Percentiles rank a stretch among this genome's conserved stretches.
Conservation (phyloP, 2,329 filamentous ascomycete species). For the Ascochyta clinopodiicola region DNA sequence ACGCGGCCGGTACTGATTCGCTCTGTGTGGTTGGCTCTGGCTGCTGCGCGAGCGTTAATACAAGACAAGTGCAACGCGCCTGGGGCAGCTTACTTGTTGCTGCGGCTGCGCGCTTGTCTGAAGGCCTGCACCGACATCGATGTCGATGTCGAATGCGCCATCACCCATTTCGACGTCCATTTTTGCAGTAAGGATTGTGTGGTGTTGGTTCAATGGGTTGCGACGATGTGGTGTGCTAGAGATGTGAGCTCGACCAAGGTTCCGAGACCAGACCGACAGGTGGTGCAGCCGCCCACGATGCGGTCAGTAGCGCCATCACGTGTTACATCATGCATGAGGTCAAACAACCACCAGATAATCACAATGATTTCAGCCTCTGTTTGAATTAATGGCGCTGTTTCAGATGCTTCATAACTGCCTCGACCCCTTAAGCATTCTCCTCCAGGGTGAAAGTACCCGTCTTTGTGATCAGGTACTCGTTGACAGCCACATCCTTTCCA, state of each 20-base stretch:
- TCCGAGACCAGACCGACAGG: background rate
- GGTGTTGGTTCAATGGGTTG: constrained; percentile 7
- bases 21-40: constrained; percentile 18
- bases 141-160: constrained; percentile 47
- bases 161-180: constrained; percentile 47
- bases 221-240: constrained; percentile 24
- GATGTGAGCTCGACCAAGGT: background rate
- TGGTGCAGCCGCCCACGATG: constrained; percentile 5
- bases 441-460: constrained; percentile 69
- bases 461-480: constrained; percentile 69
- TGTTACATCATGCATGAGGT: background rate
- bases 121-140: constrained; percentile 37
- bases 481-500: constrained; percentile 69
- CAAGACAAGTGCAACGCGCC: constrained; percentile 6
- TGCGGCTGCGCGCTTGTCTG: constrained; percentile 30
- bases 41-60: constrained; percentile 8
- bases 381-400: background rate
- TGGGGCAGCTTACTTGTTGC: constrained; percentile 24
- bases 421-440: constrained; percentile 15
- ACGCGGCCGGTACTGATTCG: constrained; percentile 40
- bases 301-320: constrained; percentile 13
- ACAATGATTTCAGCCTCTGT: background rate
- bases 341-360: background rate
- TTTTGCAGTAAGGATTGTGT: constrained; percentile 22
- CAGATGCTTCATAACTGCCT: background rate